These are phyloP conservation scores for Cryphonectria carpinicola DNA, from an alignment of 2,329 filamentous ascomycete species.

Conservation along the genomic window DNA sequence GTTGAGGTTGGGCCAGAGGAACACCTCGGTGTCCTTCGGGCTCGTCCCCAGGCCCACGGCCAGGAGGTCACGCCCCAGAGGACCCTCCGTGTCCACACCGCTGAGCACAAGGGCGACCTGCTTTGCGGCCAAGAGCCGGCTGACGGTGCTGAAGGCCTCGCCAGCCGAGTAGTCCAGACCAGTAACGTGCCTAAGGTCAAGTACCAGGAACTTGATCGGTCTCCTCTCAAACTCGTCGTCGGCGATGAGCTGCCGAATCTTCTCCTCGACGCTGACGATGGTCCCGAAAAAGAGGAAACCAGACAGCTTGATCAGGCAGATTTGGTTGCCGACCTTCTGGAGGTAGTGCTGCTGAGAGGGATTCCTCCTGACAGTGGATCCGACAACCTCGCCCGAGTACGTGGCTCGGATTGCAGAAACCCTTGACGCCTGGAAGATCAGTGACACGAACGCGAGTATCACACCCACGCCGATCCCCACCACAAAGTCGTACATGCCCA, in stretches of 20 bases:
- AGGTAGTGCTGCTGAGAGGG: slow-evolving; percentile 87
- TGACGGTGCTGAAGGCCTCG: slow-evolving; percentile 92
- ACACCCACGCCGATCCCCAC: slow-evolving; percentile 92
- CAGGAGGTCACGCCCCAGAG: slow-evolving; percentile 76
- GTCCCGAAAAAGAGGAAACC: slow-evolving; percentile 99
- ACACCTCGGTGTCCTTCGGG: slow-evolving; percentile 72
- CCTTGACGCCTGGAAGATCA: slow-evolving; percentile 88
- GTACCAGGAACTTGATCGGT: slow-evolving; percentile 85
- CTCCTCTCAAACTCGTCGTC: slow-evolving; percentile 77
- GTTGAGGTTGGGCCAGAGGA: slow-evolving; percentile 87
- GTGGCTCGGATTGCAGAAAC: slow-evolving; percentile 86
- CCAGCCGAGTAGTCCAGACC: slow-evolving; percentile 96
- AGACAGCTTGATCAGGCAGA: slow-evolving; percentile 86
- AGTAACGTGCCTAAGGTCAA: slow-evolving; percentile 88
- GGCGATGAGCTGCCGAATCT: slow-evolving; percentile 79
- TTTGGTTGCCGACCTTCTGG: slow-evolving; percentile 82
- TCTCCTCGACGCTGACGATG: slow-evolving; percentile 91
- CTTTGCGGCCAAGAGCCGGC: slow-evolving; percentile 77
- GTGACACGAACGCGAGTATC: slow-evolving; percentile 84
- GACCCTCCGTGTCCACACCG: slow-evolving; percentile 75
- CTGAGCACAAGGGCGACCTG: slow-evolving; percentile 82
- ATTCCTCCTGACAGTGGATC: slow-evolving; percentile 90
- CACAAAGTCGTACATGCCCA: slow-evolving; percentile 97
- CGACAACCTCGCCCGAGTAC: slow-evolving; percentile 87
- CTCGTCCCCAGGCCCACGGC: slow-evolving; percentile 76